phyloP scores from a whole-genome alignment of 192 early-diverging fungal species.

The Entrophospora sp. region DNA sequence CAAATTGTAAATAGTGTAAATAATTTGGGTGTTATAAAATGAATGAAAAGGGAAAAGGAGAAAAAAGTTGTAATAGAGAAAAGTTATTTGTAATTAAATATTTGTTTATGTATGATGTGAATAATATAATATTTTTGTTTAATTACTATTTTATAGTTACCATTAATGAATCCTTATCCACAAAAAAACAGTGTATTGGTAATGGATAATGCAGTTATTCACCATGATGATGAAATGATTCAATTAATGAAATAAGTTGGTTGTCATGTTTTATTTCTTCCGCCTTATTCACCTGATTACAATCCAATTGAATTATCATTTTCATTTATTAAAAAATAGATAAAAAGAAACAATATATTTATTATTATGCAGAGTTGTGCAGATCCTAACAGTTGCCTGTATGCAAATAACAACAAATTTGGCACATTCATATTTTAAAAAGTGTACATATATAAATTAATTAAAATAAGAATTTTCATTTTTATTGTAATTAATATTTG shows the following conservation, averaged over 20 bases:
- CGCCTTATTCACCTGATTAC: not conserved
- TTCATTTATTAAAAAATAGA: not conserved
- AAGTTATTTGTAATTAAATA: too few relatives aligned
- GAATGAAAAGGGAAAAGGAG: too few relatives aligned
- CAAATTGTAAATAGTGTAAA: not conserved
- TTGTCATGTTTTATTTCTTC: not conserved
- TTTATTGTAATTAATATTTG: too few relatives aligned
- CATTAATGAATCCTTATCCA: not conserved
- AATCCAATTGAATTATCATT: not conserved
- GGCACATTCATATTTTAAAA: not conserved
- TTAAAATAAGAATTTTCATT: too few relatives aligned
- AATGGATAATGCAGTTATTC: not conserved
- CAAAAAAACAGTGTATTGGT: not conserved
- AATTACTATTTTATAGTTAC: not conserved
- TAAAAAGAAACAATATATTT: not conserved
- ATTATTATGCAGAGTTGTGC: not conserved
- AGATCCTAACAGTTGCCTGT: not conserved
- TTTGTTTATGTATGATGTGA: too few relatives aligned
- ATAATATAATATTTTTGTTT: too few relatives aligned
- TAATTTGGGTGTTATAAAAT: too few relatives aligned
- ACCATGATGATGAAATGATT: not conserved
- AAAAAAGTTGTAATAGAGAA: too few relatives aligned
- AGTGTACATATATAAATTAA: not conserved
- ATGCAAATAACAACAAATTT: not conserved
- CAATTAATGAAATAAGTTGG: not conserved